These are phyloP conservation scores for Zizania latifolia DNA, from an alignment of 176 grass and related monocot species.

Conservation along the genomic window DNA sequence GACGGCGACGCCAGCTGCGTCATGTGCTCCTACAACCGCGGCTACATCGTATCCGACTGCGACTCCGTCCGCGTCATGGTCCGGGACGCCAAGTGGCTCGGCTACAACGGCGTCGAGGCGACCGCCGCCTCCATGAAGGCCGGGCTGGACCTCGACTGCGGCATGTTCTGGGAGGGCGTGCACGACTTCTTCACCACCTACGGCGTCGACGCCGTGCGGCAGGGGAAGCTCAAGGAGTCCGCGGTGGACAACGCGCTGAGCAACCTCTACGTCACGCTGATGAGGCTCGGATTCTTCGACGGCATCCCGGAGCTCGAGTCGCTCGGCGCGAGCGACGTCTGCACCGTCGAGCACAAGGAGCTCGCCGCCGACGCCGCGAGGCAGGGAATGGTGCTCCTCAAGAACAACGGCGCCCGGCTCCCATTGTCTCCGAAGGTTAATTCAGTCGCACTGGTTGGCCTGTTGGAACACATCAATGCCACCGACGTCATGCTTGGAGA, in stretches of 20 bases:
- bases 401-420: conserved; percentile 37
- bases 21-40: conserved; percentile 85
- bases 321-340: conserved; percentile 22
- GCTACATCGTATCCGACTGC: conserved; percentile 74
- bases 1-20: conserved; percentile 61
- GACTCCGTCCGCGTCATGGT: conserved; percentile 58
- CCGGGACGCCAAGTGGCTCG: conserved; percentile 37
- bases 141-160: conserved; percentile 56
- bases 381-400: conserved; percentile 61
- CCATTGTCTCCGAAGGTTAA: conserved; percentile 31
- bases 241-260: conserved; percentile 59
- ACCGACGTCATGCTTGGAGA: conserved; percentile 52
- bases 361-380: conserved; percentile 48
- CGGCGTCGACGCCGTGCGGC: conserved; percentile 30
- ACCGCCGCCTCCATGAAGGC: conserved; percentile 39
- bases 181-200: conserved; percentile 41
- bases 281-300: conserved; percentile 79
- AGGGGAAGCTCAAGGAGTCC: conserved; percentile 50
- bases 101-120: conserved; percentile 32
- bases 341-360: conserved; percentile 32
- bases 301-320: conserved; percentile 34
- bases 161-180: conserved; percentile 42
- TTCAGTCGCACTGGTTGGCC: conserved; percentile 36
- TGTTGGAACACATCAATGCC: conserved; percentile 38
- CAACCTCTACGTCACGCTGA: conserved; percentile 47